phyloP scores from a whole-genome alignment of 2,329 filamentous ascomycete genomes.

The Cladosporium sp. region DNA sequence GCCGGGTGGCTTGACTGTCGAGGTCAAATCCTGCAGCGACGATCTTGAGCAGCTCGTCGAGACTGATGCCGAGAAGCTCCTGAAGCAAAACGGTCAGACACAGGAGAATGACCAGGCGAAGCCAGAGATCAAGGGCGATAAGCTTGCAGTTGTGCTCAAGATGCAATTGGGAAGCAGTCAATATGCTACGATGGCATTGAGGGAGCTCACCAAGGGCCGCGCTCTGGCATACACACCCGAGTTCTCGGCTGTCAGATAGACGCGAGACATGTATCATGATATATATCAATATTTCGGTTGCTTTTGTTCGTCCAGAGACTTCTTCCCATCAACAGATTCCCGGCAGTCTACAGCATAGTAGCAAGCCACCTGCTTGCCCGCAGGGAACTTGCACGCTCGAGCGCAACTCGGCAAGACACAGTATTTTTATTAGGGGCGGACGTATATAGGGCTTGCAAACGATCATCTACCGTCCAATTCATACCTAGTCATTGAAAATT shows the following conservation, averaged over 20 bases:
- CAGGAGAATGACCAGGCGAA: conserved; percentile 14
- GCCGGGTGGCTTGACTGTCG: conserved; percentile 64
- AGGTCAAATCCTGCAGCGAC: conserved; percentile 68
- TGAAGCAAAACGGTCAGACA: conserved; percentile 22
- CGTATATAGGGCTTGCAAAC: too few species aligned
- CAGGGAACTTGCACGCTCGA: too few species aligned
- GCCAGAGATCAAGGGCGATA: conserved; percentile 37
- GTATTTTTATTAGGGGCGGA: too few species aligned
- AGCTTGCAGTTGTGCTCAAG: conserved; percentile 69
- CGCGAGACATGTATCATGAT: not conserved
- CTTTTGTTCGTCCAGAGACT: too few species aligned
- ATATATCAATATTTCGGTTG: not conserved
- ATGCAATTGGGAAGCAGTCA: conserved; percentile 76
- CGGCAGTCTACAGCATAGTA: too few species aligned
- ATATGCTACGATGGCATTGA: conserved; percentile 80
- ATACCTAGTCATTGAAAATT: too few species aligned
- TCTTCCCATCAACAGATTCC: too few species aligned
- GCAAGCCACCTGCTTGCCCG: too few species aligned
- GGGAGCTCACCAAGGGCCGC: conserved; percentile 72
- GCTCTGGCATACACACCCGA: conserved; percentile 65
- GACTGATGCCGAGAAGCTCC: conserved; percentile 76
- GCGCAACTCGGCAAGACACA: too few species aligned
- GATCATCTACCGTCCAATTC: too few species aligned
- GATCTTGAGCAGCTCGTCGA: conserved; percentile 77
- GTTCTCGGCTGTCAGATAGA: conserved; percentile 46